Evolutionary conservation across 345 rosid species (phyloP), one percentile per base, ranked within the genome.

Genomic region (Arabis alpina): DNA sequence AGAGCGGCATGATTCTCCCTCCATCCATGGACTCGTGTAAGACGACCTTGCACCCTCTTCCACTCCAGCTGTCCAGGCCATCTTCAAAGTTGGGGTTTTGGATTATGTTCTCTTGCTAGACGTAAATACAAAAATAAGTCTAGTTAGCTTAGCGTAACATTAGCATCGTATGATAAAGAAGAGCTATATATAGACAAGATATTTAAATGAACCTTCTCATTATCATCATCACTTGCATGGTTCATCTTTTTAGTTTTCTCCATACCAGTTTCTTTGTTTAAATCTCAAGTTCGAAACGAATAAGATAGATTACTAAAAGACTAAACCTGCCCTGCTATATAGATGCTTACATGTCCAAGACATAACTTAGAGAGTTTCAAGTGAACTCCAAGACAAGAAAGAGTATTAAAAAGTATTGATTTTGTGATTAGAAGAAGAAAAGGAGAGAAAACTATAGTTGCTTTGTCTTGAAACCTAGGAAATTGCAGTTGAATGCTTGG

Each of bases 11-110:
- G 64, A 90, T 76, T 68, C 76, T 87, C 28, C 90, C 93, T 49
- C 80, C 89, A 2, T 77, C 88, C 82, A 84, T 79, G 8, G 97
- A 87, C 14, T 88, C 90, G 58, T 82, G 91, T 51, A 90, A 66
- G 19, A 58, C 76, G 49, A 83, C 70, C 79, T 84, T 82, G 83
- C 96, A 88, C 51, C 90, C 93, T 85, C 90, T 84, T 71, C 86
- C 97, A 6, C 86, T 78, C 98, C 98, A 88, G 68, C 85, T 85
- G 59, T 79, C 86, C 14, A 83, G 78, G 41, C 92, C 96, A 44
- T 87, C 87, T 50, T 85, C 89, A 71, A 92, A 92, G 36, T 68
- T 82, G 44, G 97, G 97, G 75, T 92, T 92, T 36, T 85, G 30
- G 67, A 90, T 82, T 73, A 90, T 81, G 70, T 80, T 81, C 56